Evolutionary conservation across 257 asterid genomes (phyloP).

Genomic region (Solanum raphanifolium): DNA sequence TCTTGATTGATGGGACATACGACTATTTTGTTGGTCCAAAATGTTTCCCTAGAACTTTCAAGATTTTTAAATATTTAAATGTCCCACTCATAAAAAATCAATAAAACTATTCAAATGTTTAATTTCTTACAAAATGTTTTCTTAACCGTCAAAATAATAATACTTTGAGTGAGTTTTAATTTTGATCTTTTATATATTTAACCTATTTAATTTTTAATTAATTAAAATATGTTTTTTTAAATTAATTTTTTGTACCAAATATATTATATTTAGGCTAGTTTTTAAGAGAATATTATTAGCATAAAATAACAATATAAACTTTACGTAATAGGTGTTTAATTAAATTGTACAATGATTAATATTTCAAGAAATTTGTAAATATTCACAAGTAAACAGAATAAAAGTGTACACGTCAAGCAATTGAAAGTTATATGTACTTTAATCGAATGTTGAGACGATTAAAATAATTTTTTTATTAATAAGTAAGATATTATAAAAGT

Average conservation of each 20-base stretch:
- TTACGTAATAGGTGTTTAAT: too few species aligned
- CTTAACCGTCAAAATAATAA: not conserved
- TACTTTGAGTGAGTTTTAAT: not conserved
- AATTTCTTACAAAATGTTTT: not conserved
- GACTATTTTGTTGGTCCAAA: not conserved
- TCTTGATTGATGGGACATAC: not conserved
- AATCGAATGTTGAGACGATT: not conserved
- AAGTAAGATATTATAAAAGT: not conserved
- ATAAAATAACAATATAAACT: too few species aligned
- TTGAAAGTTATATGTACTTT: too few species aligned
- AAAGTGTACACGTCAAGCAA: not conserved
- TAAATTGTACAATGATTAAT: too few species aligned
- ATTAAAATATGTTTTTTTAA: too few species aligned
- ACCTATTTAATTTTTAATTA: too few species aligned
- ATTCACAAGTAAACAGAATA: too few species aligned
- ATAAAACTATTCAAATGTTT: not conserved
- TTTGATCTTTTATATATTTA: not conserved
- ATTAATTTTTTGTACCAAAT: rapidly evolving
- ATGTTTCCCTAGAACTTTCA: not conserved
- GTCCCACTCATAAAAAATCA: not conserved
- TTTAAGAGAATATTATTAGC: not conserved
- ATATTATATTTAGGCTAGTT: too few species aligned
- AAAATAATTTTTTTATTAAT: too few species aligned
- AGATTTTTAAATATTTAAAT: not conserved
- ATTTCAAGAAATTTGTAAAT: too few species aligned